A percentile compares a stretch with the other conserved stretches of the same genome.
Evolutionary conservation across 371 early-diverging fungal genomes (phyloP).

Genomic region (Mortierella sp.): DNA sequence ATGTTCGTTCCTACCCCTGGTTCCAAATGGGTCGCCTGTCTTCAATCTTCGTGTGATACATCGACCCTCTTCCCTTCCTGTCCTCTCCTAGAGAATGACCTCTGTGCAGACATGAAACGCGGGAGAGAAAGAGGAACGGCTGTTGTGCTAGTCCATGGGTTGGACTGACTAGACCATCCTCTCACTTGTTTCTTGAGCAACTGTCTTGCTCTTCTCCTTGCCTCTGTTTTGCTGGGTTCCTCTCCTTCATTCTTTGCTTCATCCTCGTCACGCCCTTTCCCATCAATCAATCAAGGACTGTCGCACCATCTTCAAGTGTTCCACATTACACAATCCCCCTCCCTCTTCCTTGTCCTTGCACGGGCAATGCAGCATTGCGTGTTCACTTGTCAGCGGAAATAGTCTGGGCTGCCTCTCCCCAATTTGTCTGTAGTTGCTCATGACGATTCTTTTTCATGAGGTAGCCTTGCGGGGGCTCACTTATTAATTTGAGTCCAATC

Average conservation of each 20-base stretch:
- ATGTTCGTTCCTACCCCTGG: too few relatives aligned
- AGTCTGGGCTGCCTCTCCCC: neutral
- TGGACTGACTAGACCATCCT: neutral
- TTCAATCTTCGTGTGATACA: too few relatives aligned
- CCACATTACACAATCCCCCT: too few relatives aligned
- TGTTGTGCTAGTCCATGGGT: conserved; percentile 3
- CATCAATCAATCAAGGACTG: too few relatives aligned
- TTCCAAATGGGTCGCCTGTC: too few relatives aligned
- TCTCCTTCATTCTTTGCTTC: neutral
- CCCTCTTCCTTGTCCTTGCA: too few relatives aligned
- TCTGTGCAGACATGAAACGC: conserved; percentile 25
- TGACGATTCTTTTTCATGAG: neutral
- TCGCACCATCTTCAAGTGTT: too few relatives aligned
- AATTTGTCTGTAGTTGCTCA: neutral
- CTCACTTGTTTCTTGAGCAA: neutral
- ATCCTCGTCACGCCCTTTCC: too few relatives aligned
- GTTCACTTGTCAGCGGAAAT: too few relatives aligned
- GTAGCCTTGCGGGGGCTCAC: conserved; percentile 10
- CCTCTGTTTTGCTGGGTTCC: neutral
- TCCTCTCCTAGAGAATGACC: conserved; percentile 10
- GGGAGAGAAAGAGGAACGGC: conserved; percentile 13
- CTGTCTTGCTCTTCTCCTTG: neutral
- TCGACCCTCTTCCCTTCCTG: too few relatives aligned
- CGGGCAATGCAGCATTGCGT: too few relatives aligned
- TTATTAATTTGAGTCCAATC: conserved; percentile 14